Evolutionary conservation across 768 basidiomycete genomes (phyloP), one percentile per base, ranked within the genome.

Genomic region (Suillus spraguei): DNA sequence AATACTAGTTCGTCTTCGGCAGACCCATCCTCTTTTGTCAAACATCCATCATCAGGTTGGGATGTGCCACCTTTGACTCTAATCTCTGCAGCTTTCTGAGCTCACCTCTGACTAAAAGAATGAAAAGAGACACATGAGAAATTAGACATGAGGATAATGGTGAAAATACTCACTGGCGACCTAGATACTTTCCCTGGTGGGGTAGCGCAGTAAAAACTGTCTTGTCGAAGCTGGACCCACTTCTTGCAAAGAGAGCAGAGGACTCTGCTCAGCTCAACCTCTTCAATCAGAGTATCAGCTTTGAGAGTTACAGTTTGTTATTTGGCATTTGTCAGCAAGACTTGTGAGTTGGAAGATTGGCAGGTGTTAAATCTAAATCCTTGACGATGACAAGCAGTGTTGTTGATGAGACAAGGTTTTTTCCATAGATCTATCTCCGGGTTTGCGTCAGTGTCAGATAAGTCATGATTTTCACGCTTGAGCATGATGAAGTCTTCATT

Each of bases 181-280:
- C 83, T 52, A 90, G 72, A 78, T 91, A 92, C 74, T 91, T 93
- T 32, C 81, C 83, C 22, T 88, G 83, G 73, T 93, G 91, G 75
- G 90, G 89, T 63, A 59, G 90, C 88, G 67, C 90, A 93, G 72
- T 88, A 92, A 14, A 85, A 85, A 64, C 85, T 86, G 67, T 93
- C 91, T 72, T 91, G 90, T 50, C 91, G 74, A 22, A 93, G 80
- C 73, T 92, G 91, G 2, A 93, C 90, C 91, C 91, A 93, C 75
- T 92, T 92, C 69, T 84, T 80, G 71, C 91, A 93, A 1, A 92
- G 74, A 3, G 81, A 79, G 69, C 91, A 93, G 67, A 91, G 90
- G 0, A 92, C 89, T 35, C 87, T 74, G 67, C 87, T 87, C 0
- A 89, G 87, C 68, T 92, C 90, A 39, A 93, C 91, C 61, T 85